Conservation (phyloP, 768 basidiomycete genomes). For the Mrakia frigida region DNA sequence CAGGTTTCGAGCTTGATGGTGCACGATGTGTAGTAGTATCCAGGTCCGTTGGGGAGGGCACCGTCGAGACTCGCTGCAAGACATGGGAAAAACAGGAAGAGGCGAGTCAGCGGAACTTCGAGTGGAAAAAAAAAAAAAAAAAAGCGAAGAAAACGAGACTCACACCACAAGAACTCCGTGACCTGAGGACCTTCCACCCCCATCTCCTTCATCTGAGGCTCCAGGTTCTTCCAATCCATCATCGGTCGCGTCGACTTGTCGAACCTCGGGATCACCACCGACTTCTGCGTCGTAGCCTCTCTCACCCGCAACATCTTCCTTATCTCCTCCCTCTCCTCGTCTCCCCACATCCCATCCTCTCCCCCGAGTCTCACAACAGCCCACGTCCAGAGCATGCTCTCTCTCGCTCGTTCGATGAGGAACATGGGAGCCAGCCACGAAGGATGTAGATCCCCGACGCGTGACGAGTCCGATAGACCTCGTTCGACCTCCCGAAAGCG, state of each 20-base stretch:
- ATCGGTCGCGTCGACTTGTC: constrained; percentile 39
- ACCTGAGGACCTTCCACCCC: constrained; percentile 41
- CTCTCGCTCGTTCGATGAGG: constrained; percentile 27
- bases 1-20: constrained; percentile 40
- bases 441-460: constrained; percentile 27
- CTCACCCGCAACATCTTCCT: not conserved
- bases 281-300: constrained; percentile 30
- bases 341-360: constrained; percentile 12
- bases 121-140: too few relatives aligned
- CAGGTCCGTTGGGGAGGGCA: constrained; percentile 6
- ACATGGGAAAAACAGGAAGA: not conserved
- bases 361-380: constrained; percentile 39
- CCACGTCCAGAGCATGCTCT: constrained; percentile 41
- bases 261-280: constrained; percentile 39
- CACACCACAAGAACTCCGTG: constrained; percentile 41
- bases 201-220: constrained; percentile 36
- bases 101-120: not conserved
- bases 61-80: constrained; percentile 30
- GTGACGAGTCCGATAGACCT: not conserved
- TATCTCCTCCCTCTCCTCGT: not conserved
- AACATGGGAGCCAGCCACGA: constrained; percentile 24
- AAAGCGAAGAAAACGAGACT: not conserved
- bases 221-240: constrained; percentile 36
- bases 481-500: constrained; percentile 29
- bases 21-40: constrained; percentile 28